These are phyloP conservation scores for Solioccasus polychromus DNA, from an alignment of 768 basidiomycete species.

Conservation along the genomic window DNA sequence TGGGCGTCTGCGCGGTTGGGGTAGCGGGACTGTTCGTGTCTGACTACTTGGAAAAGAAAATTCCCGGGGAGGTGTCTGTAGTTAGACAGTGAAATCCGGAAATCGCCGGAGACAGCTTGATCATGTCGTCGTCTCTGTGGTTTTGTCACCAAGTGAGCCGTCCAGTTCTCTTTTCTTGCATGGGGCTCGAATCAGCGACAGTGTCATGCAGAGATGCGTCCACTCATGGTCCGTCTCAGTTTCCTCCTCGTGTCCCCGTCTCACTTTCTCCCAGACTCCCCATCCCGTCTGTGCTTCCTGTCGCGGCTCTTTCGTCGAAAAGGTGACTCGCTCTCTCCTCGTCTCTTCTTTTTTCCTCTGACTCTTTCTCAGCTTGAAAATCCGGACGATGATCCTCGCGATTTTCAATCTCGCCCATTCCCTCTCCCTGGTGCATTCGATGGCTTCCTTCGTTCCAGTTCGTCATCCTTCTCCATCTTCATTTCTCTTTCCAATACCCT, in stretches of 20 bases:
- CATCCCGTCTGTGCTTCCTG: conserved; percentile 85
- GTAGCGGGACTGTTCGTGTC: conserved; percentile 47
- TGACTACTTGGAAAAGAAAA: conserved; percentile 47
- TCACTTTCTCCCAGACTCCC: conserved; percentile 51
- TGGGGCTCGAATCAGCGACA: conserved; percentile 31
- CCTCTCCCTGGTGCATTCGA: conserved; percentile 42
- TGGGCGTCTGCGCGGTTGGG: conserved; percentile 47
- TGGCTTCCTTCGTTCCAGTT: conserved; percentile 44
- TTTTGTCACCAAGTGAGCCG: conserved; percentile 65
- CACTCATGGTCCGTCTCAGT: conserved; percentile 67
- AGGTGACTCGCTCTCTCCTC: too few relatives aligned
- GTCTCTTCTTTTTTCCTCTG: not conserved
- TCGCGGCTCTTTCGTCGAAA: conserved; percentile 79
- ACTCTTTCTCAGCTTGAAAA: conserved; percentile 60
- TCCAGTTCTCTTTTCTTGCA: conserved; percentile 13
- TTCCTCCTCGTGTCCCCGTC: not conserved
- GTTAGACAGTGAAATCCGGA: conserved; percentile 9
- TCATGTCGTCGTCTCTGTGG: conserved; percentile 51
- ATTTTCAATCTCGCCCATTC: conserved; percentile 44
- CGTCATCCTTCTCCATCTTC: conserved; percentile 5
- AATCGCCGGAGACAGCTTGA: conserved; percentile 6
- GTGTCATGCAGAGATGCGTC: conserved; percentile 89
- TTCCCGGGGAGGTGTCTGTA: conserved; percentile 18
- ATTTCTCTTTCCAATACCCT: not conserved
- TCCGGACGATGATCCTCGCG: conserved; percentile 70